Base-by-base conservation (phyloP, 176 grass and related monocot species). In the Triticum dicoccoides region DNA sequence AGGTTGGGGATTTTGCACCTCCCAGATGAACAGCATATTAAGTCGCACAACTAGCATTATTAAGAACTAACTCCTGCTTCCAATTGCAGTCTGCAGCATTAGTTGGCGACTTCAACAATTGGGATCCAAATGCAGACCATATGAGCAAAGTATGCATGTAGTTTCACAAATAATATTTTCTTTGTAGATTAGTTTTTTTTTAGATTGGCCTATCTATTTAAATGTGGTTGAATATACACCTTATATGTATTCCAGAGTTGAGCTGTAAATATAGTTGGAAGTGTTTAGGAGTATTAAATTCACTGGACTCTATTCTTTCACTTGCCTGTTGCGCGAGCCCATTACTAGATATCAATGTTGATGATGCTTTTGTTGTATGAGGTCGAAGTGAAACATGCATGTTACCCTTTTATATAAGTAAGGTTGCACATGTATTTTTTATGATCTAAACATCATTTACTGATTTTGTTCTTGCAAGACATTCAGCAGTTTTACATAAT, bases 91-190 rank as follows among this genome's bases (percentile, higher is more conserved):
- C 92, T 59, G 92, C 97, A 78, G 70, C 97, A 70, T 83, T 99
- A 87, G 91, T 99, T 44, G 97, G 97, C 38, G 94, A 96, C 78
- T 99, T 99, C 84, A 99, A 96, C 97, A 96, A 96, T 80, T 99
- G 97, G 97, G 91, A 96, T 81, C 83, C 92, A 84, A 94, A 94
- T 76, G 87, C 92, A 25, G 87, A 94, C 80, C 23, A 85, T 70
- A 95, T 98, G 96, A 88, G 81, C 79, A 85, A 58, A 85, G 96
- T 98, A 95, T 73, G 78, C n/a, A 20, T 66, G 7, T 54, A n/a
- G 8, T 61, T 76, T 74, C 3, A 76, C 20, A 69, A 73, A 62
- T 63, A 77, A 62, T 83, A 23, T 80, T 86, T 70, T 61, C 18
- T 79, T 77, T 38, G 73, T 61, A 65, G 66, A 79, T 85, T 86